Evolutionary conservation across 495 filamentous ascomycete species (phyloP), one percentile per base, ranked within the genome.

Genomic region (Penicillium dipodomyicola): DNA sequence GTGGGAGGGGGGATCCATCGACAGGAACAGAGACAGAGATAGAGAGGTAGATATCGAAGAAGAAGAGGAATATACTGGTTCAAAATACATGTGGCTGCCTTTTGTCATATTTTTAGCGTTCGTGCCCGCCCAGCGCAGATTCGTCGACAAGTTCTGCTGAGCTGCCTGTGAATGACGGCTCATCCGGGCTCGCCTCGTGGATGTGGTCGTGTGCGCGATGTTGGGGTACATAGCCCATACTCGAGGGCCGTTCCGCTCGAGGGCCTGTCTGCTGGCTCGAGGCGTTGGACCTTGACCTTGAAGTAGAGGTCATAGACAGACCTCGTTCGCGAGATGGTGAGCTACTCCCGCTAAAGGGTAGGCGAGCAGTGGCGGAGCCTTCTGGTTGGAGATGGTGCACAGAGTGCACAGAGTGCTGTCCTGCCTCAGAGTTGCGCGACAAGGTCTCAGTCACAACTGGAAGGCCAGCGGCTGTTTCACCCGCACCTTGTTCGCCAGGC

Each of bases 161-260:
- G 33, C 77, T 80, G n/a, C 78, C 76, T 2, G 72, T 63, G 22
- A 80, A 70, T 4, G 74, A 72, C 0, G 79, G 78, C 42, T 85
- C 80, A n/a, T 84, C 77, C 30, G 74, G 73, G 59, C 71, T 82
- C 32, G 82, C 79, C 57, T 78, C 84, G 54, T 79, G 78, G 44
- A 86, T 82, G 48, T 82, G 80, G 48, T 84, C 83, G 35, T 71
- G 73, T 0, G 82, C 79, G 33, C 81, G 76, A 58, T 89, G 85
- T 29, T 90, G 86, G 35, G 87, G 76, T n/a, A 93, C 90, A 61
- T 84, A 86, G 1, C 90, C 89, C 62, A 86, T 78, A 62, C 80
- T 89, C 3, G 86, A 81, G 3, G 86, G 83, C 30, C 82, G 79
- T 39, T 88, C 87, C 10, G 76, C 64, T 59, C 61, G 75, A 41